Conservation (phyloP, 2,329 filamentous ascomycete genomes). For the Clarireedia paspali region DNA sequence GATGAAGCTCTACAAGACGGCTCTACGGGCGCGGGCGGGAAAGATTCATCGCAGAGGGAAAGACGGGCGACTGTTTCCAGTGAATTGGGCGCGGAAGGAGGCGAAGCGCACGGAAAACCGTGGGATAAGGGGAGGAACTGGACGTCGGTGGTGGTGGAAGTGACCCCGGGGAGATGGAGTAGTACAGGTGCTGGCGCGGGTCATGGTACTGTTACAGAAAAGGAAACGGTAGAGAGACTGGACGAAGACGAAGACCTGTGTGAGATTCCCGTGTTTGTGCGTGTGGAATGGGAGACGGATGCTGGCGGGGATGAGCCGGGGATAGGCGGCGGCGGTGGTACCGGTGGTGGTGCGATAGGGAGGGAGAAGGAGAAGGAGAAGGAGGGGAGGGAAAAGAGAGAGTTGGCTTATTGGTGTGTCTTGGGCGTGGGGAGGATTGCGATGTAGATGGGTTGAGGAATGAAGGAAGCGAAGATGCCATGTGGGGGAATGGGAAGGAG, state of each 20-base stretch:
- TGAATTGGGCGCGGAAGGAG: not conserved
- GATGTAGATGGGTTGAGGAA: not conserved
- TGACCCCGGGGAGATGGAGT: slow-evolving; percentile 51
- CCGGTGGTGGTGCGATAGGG: slow-evolving; percentile 24
- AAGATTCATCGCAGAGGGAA: slow-evolving; percentile 18
- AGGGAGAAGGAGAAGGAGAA: slow-evolving; percentile 39
- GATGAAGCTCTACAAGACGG: slow-evolving; percentile 60
- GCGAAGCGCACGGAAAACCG: slow-evolving; percentile 60
- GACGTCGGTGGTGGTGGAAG: slow-evolving; percentile 88
- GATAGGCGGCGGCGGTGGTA: slow-evolving; percentile 43
- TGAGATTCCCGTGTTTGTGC: slow-evolving; percentile 91
- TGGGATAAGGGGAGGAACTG: slow-evolving; percentile 92
- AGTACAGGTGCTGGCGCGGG: slow-evolving; percentile 29
- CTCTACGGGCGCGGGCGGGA: slow-evolving; percentile 21
- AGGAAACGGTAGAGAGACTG: slow-evolving; percentile 11
- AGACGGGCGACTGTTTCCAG: not conserved
- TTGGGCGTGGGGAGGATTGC: slow-evolving; percentile 77
- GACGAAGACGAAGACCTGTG: slow-evolving; percentile 32
- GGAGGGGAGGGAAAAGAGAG: slow-evolving; percentile 67
- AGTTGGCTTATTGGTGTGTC: slow-evolving; percentile 94
- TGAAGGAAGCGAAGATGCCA: not conserved
- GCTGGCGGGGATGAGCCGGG: slow-evolving; percentile 47
- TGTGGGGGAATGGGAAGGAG: not conserved
- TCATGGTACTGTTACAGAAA: slow-evolving; percentile 46
- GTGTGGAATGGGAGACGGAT: slow-evolving; percentile 82